A percentile compares a stretch with the other conserved stretches of the same genome.
Conservation (phyloP, 352 stramenopile species). For the Phytophthora fragariae region DNA sequence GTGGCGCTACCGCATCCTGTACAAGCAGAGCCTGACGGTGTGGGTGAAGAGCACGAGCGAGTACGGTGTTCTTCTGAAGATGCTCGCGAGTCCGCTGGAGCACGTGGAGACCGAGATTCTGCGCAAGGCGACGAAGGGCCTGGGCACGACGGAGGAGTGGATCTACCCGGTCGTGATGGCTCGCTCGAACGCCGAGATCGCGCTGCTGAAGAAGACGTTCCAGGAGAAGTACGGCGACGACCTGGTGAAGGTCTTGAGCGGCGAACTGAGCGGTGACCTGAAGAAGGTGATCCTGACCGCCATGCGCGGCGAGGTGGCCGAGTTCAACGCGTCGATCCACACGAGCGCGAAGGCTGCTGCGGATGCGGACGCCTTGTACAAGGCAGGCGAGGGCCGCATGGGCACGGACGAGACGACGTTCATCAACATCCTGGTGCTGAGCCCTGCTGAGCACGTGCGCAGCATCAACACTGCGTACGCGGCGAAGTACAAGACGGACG, state of each 20-base stretch:
- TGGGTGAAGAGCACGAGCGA: too few relatives aligned
- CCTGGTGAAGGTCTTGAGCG: slow-evolving; percentile 43
- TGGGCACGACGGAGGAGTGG: too few relatives aligned
- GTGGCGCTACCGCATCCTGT: too few relatives aligned
- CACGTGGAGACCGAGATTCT: too few relatives aligned
- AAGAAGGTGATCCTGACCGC: slow-evolving; percentile 23
- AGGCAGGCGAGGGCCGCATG: slow-evolving; percentile 57
- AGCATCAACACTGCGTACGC: slow-evolving; percentile 40
- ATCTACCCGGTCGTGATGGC: too few relatives aligned
- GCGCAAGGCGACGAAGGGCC: too few relatives aligned
- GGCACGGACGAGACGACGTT: slow-evolving; percentile 33
- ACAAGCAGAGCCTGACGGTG: too few relatives aligned
- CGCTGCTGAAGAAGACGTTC: too few relatives aligned
- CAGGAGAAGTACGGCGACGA: slow-evolving; percentile 59
- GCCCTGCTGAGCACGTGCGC: slow-evolving; percentile 38
- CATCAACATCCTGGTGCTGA: slow-evolving; percentile 42
- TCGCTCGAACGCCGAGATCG: too few relatives aligned
- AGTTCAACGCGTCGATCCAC: slow-evolving; percentile 60
- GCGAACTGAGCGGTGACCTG: background rate
- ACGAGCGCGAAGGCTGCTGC: slow-evolving; percentile 51
- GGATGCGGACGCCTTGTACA: slow-evolving; percentile 59
- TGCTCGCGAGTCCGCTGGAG: too few relatives aligned
- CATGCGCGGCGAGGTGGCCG: slow-evolving; percentile 46
- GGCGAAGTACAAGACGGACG: slow-evolving; percentile 38
- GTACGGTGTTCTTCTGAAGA: too few relatives aligned